Base-by-base conservation (phyloP, 2,329 filamentous ascomycete genomes). In the Fonsecaea pugnacius region DNA sequence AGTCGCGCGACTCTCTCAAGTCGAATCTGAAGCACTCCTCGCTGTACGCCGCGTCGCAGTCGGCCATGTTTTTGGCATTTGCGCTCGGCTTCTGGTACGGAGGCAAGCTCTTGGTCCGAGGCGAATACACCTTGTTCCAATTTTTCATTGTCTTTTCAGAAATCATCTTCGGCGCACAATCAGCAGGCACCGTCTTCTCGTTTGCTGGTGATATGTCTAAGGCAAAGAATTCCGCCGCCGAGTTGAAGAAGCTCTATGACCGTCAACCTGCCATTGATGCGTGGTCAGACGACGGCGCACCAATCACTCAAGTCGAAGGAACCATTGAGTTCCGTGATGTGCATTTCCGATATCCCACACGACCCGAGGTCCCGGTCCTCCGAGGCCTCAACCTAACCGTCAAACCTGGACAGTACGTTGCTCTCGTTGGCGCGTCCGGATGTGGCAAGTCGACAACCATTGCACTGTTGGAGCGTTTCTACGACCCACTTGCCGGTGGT, bases 391-490 rank as follows among this genome's bases (percentile, higher is more conserved):
- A 94, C 63, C 67, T 81, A 58, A 79, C 74, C 5, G 77, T 81
- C 66, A 77, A 79, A 63, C 78, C 79, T 27, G 79, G 79, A 12
- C 78, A 82, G 67, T 81, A 81, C 67, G 72, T 82, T 76, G 95
- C 94, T 0, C 85, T 98, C 2, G 95, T 98, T 8, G 95, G 95
- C n/a, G 90, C 94, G 0, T 95, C 90, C 52, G 65, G 95, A 2
- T 96, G 93, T 73, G 95, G 95, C 63, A 98, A 99, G 81, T 92
- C 88, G 56, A 98, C 95, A 0, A 96, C 93, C 0, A 96, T 98
- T 74, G 90, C 91, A 3, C 83, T 98, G 3, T 82, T 98, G 35
- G 94, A 98, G 76, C 90, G 95, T 36, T 98, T 98, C 80, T 98
- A 98, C 74, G 92, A 98, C 71, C 91, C 93, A 0, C 83, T 95